Evolutionary conservation across 106 monocot genomes (phyloP).

Genomic region (Dactylorhiza incarnata): DNA sequence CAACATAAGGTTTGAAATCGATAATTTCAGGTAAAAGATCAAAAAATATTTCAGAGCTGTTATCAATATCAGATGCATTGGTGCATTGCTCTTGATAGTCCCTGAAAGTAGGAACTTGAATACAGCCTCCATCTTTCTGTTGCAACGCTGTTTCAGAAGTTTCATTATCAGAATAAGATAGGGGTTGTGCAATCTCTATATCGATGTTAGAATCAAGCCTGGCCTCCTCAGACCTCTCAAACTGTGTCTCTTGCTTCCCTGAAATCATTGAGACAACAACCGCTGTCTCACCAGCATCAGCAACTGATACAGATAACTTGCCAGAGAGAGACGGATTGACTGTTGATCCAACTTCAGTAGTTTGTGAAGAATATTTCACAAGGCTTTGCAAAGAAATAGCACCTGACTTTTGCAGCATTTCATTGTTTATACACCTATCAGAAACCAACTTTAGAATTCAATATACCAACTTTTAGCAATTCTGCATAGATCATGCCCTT

Average conservation of each 20-base stretch:
- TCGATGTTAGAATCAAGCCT: background rate
- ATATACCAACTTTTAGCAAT: background rate
- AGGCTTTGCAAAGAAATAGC: conserved; percentile 18
- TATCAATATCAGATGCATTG: conserved; percentile 7
- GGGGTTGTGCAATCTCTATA: background rate
- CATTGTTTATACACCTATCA: conserved; percentile 47
- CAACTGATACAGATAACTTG: conserved; percentile 72
- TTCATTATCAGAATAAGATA: background rate
- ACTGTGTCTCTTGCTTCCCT: conserved; percentile 18
- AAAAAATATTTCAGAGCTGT: conserved; percentile 9
- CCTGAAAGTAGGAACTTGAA: conserved; percentile 8
- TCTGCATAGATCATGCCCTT: background rate
- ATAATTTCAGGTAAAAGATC: conserved; percentile 15
- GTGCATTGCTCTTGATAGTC: background rate
- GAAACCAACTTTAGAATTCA: background rate
- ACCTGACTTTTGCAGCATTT: conserved; percentile 16
- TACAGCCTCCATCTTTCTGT: background rate
- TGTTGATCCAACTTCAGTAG: conserved; percentile 19
- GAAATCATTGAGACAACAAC: conserved; percentile 84
- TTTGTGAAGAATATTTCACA: conserved; percentile 12
- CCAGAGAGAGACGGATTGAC: conserved; percentile 41
- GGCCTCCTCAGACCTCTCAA: conserved; percentile 12
- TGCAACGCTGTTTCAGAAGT: conserved; percentile 12
- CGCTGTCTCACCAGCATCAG: conserved; percentile 92
- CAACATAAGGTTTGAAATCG: conserved; percentile 9